Base-by-base conservation (phyloP, 306 rosid species). In the Fragaria nilgerrensis region DNA sequence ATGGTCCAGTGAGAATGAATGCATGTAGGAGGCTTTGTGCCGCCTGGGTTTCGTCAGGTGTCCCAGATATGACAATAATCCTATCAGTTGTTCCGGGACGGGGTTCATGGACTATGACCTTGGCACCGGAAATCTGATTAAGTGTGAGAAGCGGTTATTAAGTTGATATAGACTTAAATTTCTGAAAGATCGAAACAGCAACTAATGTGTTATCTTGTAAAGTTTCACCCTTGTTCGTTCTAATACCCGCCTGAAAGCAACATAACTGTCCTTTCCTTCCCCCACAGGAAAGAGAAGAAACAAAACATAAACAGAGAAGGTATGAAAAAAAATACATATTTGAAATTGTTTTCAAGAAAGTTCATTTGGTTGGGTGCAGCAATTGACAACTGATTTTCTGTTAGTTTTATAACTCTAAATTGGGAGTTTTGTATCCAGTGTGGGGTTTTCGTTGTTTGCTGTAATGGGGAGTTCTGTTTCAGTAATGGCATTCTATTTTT, bases 11-110 rank as follows among this genome's bases (percentile, higher is more conserved):
- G 50, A 92, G 97, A 82, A 95, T 95, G 78, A 91, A 95, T 27
- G 99, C 96, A 78, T 91, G 99, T 45, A 95, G 93, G 72, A 95
- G 97, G 84, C 96, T 89, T 84, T 95, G 97, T 2, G 99, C 99
- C 32, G 99, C 96, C 82, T 95, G 96, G 49, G 98, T 95, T 87
- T 95, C 98, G 17, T 95, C 98, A 0, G 99, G 99, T 39, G 96
- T 85, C 68, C 99, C 99, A 9, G 99, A 95, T 76, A 95, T 88
- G 75, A 95, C 89, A 70, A 95, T 84, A 69, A 81, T 87, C 80
- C 96, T 86, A 43, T 90, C 94, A 9, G 87, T 82, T 53, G 89
- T 80, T 85, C 96, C 91, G 20, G 90, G 89, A 78, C 74, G 96
- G 59, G 93, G 91, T 78, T 92, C 89, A 70, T 88, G 96, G 62